Evolutionary conservation across 164 flowering plant species (phyloP), one percentile per base, ranked within the genome.

Genomic region (Cinnamomum chago): DNA sequence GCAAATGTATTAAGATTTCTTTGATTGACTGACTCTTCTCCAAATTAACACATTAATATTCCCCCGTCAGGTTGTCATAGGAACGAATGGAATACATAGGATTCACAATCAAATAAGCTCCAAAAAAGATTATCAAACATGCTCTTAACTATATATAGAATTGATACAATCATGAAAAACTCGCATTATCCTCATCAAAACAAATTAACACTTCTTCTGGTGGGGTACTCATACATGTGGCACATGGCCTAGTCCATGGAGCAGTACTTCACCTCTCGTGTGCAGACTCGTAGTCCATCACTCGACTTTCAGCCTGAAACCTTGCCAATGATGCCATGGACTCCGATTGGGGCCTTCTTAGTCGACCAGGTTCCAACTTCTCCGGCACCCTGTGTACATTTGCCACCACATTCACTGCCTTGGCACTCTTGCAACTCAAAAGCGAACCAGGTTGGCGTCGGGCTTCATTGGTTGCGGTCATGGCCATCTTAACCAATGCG

Each of bases 381-480:
- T 20, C 30, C 13, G 75, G 23, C 24, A 67, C n/a, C 70, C 17
- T 66, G 65, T 82, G 74, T 0, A 81, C 88, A 50, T 81, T 81
- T 64, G 81, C 84, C 1, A 89, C 86, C 11, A 67, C 50, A 20
- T 77, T 77, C 60, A 92, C 86, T 15, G 93, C 84, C 76, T 85
- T 89, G 50, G 77, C 77, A 65, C 80, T 83, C 75, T 76, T 85
- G 74, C 96, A 88, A 3, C 93, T 84, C 73, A 89, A 67, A n/a
- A 84, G 20, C 3, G 82, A 77, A 5, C 77, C 68, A 1, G 77
- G 71, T 0, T 69, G 75, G 58, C 69, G 71, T 81, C 52, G 69
- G 86, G 60, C 23, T 27, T 15, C 9, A 30, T 15, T 13, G 14
- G 22, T 28, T 22, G n/a, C 76, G 73, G 73, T 62, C 58, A 27